phyloP scores from a whole-genome alignment of 2,329 filamentous ascomycete genomes.

The Aspergillus clavatus region DNA sequence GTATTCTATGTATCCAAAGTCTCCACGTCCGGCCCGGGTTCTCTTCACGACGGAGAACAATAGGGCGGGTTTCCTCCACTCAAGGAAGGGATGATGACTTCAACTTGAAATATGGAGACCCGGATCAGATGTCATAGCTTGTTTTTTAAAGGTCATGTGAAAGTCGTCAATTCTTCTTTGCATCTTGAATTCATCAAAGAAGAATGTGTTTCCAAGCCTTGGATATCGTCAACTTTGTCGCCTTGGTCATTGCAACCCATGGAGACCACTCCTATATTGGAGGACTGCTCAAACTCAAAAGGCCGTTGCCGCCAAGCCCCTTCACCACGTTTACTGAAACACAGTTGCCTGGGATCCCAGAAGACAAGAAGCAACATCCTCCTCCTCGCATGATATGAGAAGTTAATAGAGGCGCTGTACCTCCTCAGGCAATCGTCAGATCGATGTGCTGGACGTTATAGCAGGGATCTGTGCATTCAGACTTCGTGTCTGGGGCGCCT shows the following conservation, averaged over 20 bases:
- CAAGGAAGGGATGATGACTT: not conserved
- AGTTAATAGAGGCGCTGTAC: not conserved
- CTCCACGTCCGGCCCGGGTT: not conserved
- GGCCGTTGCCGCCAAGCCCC: constrained; percentile 4
- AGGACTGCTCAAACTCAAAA: constrained; percentile 4
- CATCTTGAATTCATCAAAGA: constrained; percentile 1
- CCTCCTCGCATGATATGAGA: constrained; percentile 3
- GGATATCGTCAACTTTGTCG: not conserved
- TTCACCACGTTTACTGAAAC: constrained; percentile 6
- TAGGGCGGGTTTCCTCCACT: not conserved
- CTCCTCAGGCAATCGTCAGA: no score
- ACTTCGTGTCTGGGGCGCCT: no score
- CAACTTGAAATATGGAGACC: not conserved
- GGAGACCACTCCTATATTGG: constrained; percentile 4
- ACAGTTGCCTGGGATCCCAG: constrained; percentile 4
- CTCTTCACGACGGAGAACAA: not conserved
- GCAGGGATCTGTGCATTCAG: no score
- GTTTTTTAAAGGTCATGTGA: constrained; percentile 2
- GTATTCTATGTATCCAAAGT: not conserved
- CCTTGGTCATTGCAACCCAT: not conserved
- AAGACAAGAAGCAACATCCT: not conserved
- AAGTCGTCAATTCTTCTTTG: not conserved
- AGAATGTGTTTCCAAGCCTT: not conserved
- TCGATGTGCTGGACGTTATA: no score
- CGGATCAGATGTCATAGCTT: constrained; percentile 6